Conservation (phyloP, 306 rosid genomes). For the Mucuna pruriens region DNA sequence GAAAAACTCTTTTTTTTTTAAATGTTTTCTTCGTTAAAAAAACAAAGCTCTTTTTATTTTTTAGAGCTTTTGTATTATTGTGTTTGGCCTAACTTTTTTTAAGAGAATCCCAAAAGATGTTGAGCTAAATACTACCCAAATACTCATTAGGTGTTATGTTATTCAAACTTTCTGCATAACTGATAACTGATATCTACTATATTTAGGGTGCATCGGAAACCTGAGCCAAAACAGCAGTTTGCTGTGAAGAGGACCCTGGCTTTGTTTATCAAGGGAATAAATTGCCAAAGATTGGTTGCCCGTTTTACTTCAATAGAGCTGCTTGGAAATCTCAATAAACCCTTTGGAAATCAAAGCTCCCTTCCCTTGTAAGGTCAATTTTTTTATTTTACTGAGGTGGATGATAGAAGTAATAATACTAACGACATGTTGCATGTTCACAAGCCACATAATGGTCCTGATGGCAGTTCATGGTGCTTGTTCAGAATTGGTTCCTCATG, state of each 20-base stretch:
- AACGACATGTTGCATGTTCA: not conserved
- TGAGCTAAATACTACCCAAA: not conserved
- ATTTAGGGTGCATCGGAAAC: not conserved
- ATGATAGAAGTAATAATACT: not conserved
- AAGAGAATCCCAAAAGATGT: not conserved
- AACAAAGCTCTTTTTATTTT: too few relatives aligned
- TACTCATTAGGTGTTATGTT: too few relatives aligned
- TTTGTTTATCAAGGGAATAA: not conserved
- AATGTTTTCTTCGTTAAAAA: not conserved
- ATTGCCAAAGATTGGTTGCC: not conserved
- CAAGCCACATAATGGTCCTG: not conserved
- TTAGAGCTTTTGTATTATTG: too few relatives aligned
- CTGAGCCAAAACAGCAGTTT: not conserved
- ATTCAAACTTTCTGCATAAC: not conserved
- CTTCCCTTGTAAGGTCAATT: not conserved
- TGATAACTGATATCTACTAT: not conserved
- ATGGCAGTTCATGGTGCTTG: not conserved
- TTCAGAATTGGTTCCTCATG: not conserved
- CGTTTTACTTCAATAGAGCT: not conserved
- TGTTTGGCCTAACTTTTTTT: not conserved
- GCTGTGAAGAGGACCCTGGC: not conserved
- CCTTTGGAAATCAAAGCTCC: not conserved
- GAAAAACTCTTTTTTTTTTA: not conserved
- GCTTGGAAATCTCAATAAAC: too few relatives aligned
- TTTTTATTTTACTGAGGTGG: not conserved